phyloP scores from a whole-genome alignment of 495 filamentous ascomycete genomes.

The Penicillium fimorum region DNA sequence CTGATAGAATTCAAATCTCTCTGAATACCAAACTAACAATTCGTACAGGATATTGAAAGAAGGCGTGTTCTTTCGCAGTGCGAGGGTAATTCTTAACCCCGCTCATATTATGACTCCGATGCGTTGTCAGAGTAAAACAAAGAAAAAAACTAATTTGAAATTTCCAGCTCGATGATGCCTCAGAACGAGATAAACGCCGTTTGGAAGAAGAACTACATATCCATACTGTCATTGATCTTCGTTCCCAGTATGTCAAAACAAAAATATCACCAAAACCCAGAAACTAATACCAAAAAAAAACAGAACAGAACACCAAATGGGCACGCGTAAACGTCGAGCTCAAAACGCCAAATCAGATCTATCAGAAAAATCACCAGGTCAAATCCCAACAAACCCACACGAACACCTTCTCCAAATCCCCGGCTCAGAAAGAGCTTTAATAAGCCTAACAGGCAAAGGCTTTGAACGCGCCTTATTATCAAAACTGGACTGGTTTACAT shows the following conservation, averaged over 20 bases:
- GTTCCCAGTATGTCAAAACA: constrained; percentile 57
- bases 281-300: constrained; percentile 8
- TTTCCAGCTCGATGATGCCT: constrained; percentile 68
- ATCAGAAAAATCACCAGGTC: constrained; percentile 16
- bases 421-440: constrained; percentile 55
- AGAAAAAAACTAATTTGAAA: neutral
- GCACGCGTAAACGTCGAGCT: constrained; percentile 60
- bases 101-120: neutral
- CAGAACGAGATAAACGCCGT: constrained; percentile 56
- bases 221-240: constrained; percentile 71
- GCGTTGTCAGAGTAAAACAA: neutral
- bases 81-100: constrained; percentile 51
- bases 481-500: constrained; percentile 65
- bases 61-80: constrained; percentile 71
- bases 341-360: constrained; percentile 23
- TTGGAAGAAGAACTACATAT: constrained; percentile 64
- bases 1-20: neutral
- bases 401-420: constrained; percentile 55
- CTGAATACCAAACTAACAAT: constrained; percentile 9
- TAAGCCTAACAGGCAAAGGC: constrained; percentile 70
- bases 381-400: constrained; percentile 38
- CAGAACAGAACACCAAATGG: constrained; percentile 72
- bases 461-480: constrained; percentile 68
- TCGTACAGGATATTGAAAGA: constrained; percentile 59
- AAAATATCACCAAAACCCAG: neutral